A percentile compares a stretch with the other conserved stretches of the same genome.
These are phyloP conservation scores for Candida maris DNA, from an alignment of 805 yeast genomes.

Conservation along the genomic window DNA sequence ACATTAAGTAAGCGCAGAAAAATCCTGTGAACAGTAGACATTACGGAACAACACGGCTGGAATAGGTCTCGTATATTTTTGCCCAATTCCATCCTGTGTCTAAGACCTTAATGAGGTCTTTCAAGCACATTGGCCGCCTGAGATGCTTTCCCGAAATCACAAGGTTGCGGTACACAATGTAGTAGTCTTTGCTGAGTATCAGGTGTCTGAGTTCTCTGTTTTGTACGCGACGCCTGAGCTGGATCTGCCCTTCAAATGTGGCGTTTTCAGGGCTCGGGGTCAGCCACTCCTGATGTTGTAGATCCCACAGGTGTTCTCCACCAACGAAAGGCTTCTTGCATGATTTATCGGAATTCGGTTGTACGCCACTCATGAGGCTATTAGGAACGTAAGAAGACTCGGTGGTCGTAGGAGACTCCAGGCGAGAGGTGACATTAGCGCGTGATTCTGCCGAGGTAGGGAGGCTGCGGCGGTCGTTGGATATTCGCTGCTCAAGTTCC, in stretches of 20 bases:
- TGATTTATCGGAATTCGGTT: conserved; percentile 2
- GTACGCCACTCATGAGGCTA: conserved; percentile 3
- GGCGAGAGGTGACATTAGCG: background rate
- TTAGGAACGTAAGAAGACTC: conserved; percentile 7
- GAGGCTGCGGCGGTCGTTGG: conserved; percentile 11
- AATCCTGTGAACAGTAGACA: no score
- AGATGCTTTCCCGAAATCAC: conserved; percentile 68
- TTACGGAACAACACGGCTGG: background rate
- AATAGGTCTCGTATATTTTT: conserved; percentile 46
- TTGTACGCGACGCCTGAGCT: conserved; percentile 18
- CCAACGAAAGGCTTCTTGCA: conserved; percentile 38
- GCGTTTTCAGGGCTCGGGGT: conserved; percentile 32
- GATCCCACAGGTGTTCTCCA: conserved; percentile 59
- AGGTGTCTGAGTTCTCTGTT: conserved; percentile 25
- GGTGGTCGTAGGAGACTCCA: conserved; percentile 7
- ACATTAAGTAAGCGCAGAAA: background rate
- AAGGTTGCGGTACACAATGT: conserved; percentile 62
- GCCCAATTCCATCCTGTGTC: conserved; percentile 83
- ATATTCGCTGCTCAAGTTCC: conserved; percentile 10
- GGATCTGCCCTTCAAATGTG: conserved; percentile 23
- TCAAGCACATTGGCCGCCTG: conserved; percentile 67
- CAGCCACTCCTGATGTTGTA: conserved; percentile 67
- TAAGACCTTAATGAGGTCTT: conserved; percentile 66
- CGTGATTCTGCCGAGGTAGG: conserved; percentile 5
- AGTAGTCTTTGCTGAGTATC: conserved; percentile 47